A percentile compares a stretch with the other conserved stretches of the same genome.
Conservation (phyloP, 352 stramenopile genomes). For the Globisporangium okanoganense region DNA sequence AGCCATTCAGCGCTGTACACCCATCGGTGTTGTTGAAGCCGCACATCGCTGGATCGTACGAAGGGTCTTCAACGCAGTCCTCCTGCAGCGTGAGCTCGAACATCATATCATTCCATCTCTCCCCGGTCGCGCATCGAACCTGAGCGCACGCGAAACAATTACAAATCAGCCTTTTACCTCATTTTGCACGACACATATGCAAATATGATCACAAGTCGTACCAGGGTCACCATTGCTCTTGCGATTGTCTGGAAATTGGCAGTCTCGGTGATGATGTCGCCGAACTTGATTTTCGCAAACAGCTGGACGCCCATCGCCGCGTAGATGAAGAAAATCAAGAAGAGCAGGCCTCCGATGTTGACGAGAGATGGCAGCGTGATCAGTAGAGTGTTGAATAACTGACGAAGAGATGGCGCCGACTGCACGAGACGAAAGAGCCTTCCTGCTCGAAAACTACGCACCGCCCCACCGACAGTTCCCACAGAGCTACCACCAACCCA, state of each 20-base stretch:
- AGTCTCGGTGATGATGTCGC: conserved; percentile 54
- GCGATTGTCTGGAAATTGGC: conserved; percentile 88
- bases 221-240: conserved; percentile 60
- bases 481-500: conserved; percentile 38
- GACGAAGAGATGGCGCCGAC: conserved; percentile 64
- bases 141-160: conserved; percentile 40
- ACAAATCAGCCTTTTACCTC: conserved; percentile 19
- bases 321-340: conserved; percentile 92
- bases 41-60: conserved; percentile 53
- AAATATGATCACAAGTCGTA: conserved; percentile 18
- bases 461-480: conserved; percentile 49
- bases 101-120: conserved; percentile 92
- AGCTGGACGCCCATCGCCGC: conserved; percentile 88
- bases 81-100: conserved; percentile 69
- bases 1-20: conserved; percentile 68
- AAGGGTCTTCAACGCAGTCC: conserved; percentile 38
- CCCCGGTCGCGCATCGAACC: conserved; percentile 88
- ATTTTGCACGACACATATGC: neutral
- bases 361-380: conserved; percentile 79
- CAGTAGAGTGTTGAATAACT: conserved; percentile 88
- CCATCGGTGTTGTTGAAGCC: conserved; percentile 41
- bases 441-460: conserved; percentile 84
- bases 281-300: conserved; percentile 83
- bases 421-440: conserved; percentile 73
- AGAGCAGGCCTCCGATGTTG: conserved; percentile 86